Percentiles rank a stretch among this genome's conserved stretches.
Evolutionary conservation across 2,329 filamentous ascomycete genomes (phyloP).

Genomic region (Paecilomyces formosus): DNA sequence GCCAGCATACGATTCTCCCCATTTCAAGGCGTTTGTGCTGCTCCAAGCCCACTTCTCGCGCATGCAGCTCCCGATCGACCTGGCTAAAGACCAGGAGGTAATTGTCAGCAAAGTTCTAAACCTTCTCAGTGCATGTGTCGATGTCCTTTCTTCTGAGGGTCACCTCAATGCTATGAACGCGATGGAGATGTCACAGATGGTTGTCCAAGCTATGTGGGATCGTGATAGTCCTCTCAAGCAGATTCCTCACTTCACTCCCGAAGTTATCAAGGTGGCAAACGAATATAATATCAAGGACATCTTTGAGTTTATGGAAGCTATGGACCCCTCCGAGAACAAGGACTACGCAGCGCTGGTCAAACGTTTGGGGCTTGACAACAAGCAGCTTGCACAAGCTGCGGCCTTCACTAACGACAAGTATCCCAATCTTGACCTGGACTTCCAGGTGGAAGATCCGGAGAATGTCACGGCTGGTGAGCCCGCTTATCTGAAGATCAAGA

Average conservation of each 20-base stretch:
- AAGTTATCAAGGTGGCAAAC: constrained; percentile 74
- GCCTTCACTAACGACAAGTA: constrained; percentile 95
- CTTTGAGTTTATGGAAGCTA: constrained; percentile 97
- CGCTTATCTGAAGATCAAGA: constrained; percentile 72
- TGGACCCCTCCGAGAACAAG: constrained; percentile 90
- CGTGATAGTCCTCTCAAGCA: constrained; percentile 94
- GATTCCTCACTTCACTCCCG: constrained; percentile 85
- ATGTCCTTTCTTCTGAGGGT: constrained; percentile 90
- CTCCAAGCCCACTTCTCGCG: constrained; percentile 95
- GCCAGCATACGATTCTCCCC: constrained; percentile 79
- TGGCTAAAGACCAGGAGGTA: constrained; percentile 90
- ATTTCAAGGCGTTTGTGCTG: constrained; percentile 97
- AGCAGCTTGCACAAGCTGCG: constrained; percentile 80
- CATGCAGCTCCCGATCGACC: constrained; percentile 91
- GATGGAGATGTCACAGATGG: constrained; percentile 99
- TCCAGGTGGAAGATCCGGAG: constrained; percentile 75
- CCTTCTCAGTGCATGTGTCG: constrained; percentile 83
- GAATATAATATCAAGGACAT: constrained; percentile 83
- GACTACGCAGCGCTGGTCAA: constrained; percentile 72
- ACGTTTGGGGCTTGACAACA: constrained; percentile 68
- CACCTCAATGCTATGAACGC: constrained; percentile 96
- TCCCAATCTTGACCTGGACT: constrained; percentile 86
- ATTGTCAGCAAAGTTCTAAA: constrained; percentile 79
- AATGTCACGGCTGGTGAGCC: constrained; percentile 73
- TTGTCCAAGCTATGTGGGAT: constrained; percentile 98